Base-by-base conservation (phyloP, 2,329 filamentous ascomycete species). In the Fusarium metavorans region DNA sequence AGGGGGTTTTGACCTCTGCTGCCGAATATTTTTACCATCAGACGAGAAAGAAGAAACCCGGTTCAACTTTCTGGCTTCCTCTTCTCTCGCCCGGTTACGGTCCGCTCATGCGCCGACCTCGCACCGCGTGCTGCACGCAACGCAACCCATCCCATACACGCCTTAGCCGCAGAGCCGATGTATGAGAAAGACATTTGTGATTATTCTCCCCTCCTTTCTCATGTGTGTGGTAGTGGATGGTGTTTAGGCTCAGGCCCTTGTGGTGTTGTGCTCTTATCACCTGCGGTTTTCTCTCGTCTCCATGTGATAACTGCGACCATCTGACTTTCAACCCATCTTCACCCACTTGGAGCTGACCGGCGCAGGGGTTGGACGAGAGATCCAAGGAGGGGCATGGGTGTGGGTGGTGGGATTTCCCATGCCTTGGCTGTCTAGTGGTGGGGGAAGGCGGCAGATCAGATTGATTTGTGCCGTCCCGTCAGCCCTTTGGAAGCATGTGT, bases 301-400 rank as follows among this genome's bases (percentile, higher is more conserved):
- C 72, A 74, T 75, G 69, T 74, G 66, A 74, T 75, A 64, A 63
- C 48, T 48, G 56, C 62, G 59, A 73, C 72, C 72, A 73, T 65
- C 68, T 73, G 62, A 68, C 62, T 58, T 65, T 65, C 25, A 48
- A 52, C 16, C 48, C 63, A 74, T 74, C 72, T 70, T 65, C 32
- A 58, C 63, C 71, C 71, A 73, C 73, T 58, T 45, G 16, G 39
- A 50, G 56, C 61, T 75, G 65, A 64, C 41, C 61, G 60, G 25
- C 45, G 61, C 65, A 72, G 54, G 64, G 58, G 58, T 66, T 64
- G 30, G 65, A 59, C 25, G 57, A 63, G 52, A 54, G 65, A 43
- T 68, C 45, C 54, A 62, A 60, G 35, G 27, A 18, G 35, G 35
- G 39, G 56, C 13, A 37, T 68, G 50, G 13, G 66, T 48, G 64